Evolutionary conservation across 495 filamentous ascomycete genomes (phyloP), one percentile per base, ranked within the genome.

Genomic region (Lasiosphaeris hirsuta): DNA sequence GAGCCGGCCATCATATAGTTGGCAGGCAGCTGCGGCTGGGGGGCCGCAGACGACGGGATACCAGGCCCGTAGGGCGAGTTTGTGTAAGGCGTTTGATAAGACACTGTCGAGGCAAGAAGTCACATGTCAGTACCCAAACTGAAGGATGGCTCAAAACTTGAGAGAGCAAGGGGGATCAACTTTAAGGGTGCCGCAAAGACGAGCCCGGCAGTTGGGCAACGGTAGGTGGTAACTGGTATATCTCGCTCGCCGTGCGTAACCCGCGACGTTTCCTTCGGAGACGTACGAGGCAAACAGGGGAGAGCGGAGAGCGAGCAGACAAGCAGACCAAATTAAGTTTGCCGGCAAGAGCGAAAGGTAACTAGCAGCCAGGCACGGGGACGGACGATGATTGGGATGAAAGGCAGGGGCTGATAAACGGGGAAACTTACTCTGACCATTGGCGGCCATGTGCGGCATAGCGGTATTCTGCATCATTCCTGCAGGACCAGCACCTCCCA

Each of bases 381-480:
- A 30, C 5, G 23, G 23, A 30, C 5, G 23, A 5, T 30, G 23
- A 30, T 30, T 30, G 23, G 23, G 10, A 23, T 37, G 18, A 23
- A 44, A 50, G 54, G 49, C 38, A 54, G 44, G 46, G 51, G 14
- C 57, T 49, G 49, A 54, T 42, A 59, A 57, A 39, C 17, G 44
- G 56, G 48, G 36, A 38, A 10, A 66, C 77, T 75, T 74, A 79
- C 76, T 78, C 63, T 78, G 76, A 54, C 74, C 72, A 75, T 78
- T 79, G 54, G 73, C 67, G 63, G 68, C 72, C 75, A 77, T 77
- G 72, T 78, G 76, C 57, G 67, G 75, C 76, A 79, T 77, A 65
- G 66, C 73, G 68, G 75, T 53, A 64, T 75, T 78, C 72, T 76
- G 77, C 77, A 79, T 79, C 75, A 80, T 78, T 69, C 73, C 76